Evolutionary conservation across 331 rosid species (phyloP).

Genomic region (Cucumis variabilis): DNA sequence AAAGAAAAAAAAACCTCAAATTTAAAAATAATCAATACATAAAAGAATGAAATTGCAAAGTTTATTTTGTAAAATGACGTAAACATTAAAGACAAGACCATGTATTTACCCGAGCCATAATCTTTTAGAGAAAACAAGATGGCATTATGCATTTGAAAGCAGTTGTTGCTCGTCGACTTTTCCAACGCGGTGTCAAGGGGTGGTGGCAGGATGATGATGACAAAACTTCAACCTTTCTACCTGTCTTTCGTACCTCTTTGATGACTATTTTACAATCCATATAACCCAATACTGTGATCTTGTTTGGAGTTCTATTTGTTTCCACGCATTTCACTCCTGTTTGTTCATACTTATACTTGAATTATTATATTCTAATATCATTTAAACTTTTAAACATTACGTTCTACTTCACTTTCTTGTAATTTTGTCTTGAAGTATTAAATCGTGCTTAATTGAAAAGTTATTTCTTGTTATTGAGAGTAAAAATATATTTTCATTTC

Average conservation of each 20-base stretch:
- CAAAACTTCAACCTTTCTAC: slow-evolving; percentile 37
- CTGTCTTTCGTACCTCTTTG: slow-evolving; percentile 38
- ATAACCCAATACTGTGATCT: slow-evolving; percentile 43
- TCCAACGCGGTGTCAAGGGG: neutral
- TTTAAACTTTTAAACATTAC: neutral
- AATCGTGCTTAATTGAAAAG: neutral
- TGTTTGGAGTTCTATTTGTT: slow-evolving; percentile 29
- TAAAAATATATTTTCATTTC: no score
- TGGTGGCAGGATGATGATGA: neutral
- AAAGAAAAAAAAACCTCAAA: neutral
- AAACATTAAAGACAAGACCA: neutral
- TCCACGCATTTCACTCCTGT: slow-evolving; percentile 45
- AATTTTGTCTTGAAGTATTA: no score
- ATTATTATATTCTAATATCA: neutral
- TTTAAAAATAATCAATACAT: neutral
- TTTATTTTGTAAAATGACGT: neutral
- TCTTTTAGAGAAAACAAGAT: slow-evolving; percentile 13
- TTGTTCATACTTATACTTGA: neutral
- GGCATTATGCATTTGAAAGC: slow-evolving; percentile 17
- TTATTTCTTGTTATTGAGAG: no score
- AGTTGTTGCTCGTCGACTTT: neutral
- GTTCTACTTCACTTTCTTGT: no score
- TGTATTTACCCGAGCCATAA: neutral
- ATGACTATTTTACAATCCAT: slow-evolving; percentile 30
- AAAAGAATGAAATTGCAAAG: neutral